Evolutionary conservation across 441 rosid species (phyloP), one percentile per base, ranked within the genome.

Genomic region (Corymbia citriodora): DNA sequence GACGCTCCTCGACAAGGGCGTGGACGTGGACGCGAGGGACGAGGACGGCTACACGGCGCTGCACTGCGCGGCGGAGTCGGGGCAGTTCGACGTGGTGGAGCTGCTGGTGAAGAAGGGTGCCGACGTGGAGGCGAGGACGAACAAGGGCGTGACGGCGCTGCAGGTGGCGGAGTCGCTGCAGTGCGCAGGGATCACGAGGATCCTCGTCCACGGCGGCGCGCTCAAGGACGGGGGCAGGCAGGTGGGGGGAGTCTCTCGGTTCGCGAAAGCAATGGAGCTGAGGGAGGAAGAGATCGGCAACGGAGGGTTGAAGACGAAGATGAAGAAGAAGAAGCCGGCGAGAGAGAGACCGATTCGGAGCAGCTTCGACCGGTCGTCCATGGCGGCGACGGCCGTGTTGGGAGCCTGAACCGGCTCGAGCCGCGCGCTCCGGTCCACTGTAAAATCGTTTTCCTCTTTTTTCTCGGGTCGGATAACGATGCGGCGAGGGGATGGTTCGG

Each of bases 1-100:
- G 88, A 27, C 49, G 82, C 88, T 89, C 79, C 70, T 89, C 11
- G 83, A 86, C 59, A 89, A 86, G 53, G 90, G 90, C 31, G 74
- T 86, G 40, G 88, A 86, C 50, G 45, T 53, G 21, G 85, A 89
- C 83, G 82, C 88, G 29, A 86, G 48, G 90, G 90, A 89, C 21
- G 88, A 85, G 63, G 90, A 89, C 8, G 90, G 90, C 13, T 89
- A 89, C 88, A 89, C 90, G 25, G 90, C 90, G 40, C 82, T 89
- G 83, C 88, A 89, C 59, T 89, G 90, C 2, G 90, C 48, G 36
- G 82, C 88, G 54, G 88, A 89, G 40, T 89, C 90, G 33, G 90
- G 90, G 29, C 81, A 86, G 29, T 19, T 27, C n/a, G 90, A 89
- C 83, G 81, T 86, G 29, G 88, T 86, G 55, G 88, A 89, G 85